These are phyloP conservation scores for Medicago arabica DNA, from an alignment of 306 rosid genomes.

Conservation along the genomic window DNA sequence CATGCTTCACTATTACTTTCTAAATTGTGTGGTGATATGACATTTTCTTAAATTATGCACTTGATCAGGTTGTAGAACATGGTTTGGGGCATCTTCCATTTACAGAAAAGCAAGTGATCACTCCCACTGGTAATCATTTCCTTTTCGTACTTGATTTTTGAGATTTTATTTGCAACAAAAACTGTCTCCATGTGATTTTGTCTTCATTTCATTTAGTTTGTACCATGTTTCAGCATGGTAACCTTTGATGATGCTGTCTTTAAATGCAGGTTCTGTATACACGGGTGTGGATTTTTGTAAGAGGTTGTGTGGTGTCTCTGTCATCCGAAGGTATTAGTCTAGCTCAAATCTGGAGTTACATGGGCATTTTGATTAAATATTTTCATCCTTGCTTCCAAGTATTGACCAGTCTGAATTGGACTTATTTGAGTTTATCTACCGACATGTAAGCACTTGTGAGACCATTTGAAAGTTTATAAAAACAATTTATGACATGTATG, in stretches of 20 bases:
- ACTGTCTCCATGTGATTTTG: slow-evolving; percentile 9
- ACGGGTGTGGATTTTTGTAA: slow-evolving; percentile 97
- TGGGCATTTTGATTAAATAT: slow-evolving; percentile 9
- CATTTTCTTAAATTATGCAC: slow-evolving; percentile 28
- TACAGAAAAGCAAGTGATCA: slow-evolving; percentile 91
- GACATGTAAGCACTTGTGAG: too few species aligned
- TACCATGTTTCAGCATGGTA: slow-evolving; percentile 3
- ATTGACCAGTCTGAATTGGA: neutral
- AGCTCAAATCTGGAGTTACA: slow-evolving; percentile 28
- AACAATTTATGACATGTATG: too few species aligned
- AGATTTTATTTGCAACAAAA: slow-evolving; percentile 3
- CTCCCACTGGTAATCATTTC: slow-evolving; percentile 87
- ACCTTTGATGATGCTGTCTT: slow-evolving; percentile 35
- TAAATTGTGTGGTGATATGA: slow-evolving; percentile 27
- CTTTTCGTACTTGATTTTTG: slow-evolving; percentile 21
- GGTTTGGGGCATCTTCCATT: slow-evolving; percentile 98
- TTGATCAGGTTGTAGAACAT: slow-evolving; percentile 94
- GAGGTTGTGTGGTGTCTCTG: slow-evolving; percentile 97
- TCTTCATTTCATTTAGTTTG: slow-evolving; percentile 17
- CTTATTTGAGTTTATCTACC: too few species aligned
- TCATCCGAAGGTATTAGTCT: slow-evolving; percentile 79
- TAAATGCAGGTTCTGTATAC: slow-evolving; percentile 83
- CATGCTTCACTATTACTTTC: slow-evolving; percentile 36
- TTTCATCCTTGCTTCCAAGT: slow-evolving; percentile 34
- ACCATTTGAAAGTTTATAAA: too few species aligned